Percentiles rank a stretch among this genome's conserved stretches.
These are phyloP conservation scores for Paramyrothecium sp. DNA, from an alignment of 2,329 filamentous ascomycete species.

Conservation along the genomic window DNA sequence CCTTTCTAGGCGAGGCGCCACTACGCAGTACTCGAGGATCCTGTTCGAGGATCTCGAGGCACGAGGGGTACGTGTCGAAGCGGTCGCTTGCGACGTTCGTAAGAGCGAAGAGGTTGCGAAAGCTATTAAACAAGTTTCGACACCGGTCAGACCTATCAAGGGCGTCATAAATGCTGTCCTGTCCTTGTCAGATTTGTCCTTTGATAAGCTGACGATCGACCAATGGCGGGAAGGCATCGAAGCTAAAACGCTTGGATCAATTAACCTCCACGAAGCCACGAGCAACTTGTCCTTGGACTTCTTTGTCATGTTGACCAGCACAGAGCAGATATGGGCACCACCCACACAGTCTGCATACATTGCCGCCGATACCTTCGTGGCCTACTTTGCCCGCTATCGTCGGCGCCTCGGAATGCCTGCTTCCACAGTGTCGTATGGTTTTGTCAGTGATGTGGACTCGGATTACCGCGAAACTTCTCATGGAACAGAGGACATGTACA, in stretches of 20 bases:
- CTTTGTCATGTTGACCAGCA: slow-evolving; percentile 16
- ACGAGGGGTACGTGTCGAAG: not conserved
- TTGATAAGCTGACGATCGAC: slow-evolving; percentile 11
- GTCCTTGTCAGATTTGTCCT: not conserved
- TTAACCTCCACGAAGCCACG: slow-evolving; percentile 18
- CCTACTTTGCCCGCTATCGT: slow-evolving; percentile 22
- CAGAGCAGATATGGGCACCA: slow-evolving; percentile 4
- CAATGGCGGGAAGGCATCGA: slow-evolving; percentile 15
- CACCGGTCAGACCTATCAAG: not conserved
- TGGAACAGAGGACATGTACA: not conserved
- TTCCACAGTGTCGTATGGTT: slow-evolving; percentile 16
- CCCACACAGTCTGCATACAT: slow-evolving; percentile 20
- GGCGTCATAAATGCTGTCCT: not conserved
- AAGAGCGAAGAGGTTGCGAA: not conserved
- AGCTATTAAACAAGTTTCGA: not conserved
- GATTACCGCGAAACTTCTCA: not conserved
- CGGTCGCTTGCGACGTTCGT: not conserved
- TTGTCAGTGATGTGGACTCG: slow-evolving; percentile 15
- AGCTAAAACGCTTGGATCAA: slow-evolving; percentile 21
- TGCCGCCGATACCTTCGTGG: slow-evolving; percentile 24
- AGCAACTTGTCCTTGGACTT: slow-evolving; percentile 18
- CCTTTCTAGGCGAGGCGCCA: slow-evolving; percentile 13
- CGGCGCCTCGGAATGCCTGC: slow-evolving; percentile 17
- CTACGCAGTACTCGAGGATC: not conserved
- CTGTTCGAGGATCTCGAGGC: not conserved